Evolutionary conservation across 352 stramenopile genomes (phyloP).

Genomic region (Thraustochytrium striatum): DNA sequence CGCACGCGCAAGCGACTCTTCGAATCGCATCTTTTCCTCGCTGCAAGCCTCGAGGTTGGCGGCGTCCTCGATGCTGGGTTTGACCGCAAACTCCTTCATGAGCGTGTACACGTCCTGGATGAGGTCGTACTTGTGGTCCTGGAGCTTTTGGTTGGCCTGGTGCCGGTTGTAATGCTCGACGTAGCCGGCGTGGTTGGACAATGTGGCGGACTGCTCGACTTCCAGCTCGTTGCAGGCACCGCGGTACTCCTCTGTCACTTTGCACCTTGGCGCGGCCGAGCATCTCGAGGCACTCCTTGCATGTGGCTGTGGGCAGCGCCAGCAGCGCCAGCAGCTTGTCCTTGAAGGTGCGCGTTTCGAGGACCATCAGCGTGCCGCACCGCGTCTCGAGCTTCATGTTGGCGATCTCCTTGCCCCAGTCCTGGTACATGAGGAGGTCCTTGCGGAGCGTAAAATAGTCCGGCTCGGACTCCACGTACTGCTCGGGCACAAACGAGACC

Average conservation of each 20-base stretch:
- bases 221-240: conserved; percentile 29
- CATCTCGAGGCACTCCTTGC: conserved; percentile 32
- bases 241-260: conserved; percentile 13
- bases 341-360: conserved; percentile 44
- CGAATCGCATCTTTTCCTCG: conserved; percentile 28
- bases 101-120: conserved; percentile 31
- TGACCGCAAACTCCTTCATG: conserved; percentile 36
- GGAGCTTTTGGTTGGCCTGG: conserved; percentile 22
- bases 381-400: conserved; percentile 47
- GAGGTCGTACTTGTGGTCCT: conserved; percentile 23
- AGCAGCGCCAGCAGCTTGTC: neutral
- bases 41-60: conserved; percentile 9
- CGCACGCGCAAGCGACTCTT: conserved; percentile 17
- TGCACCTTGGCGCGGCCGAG: conserved; percentile 15
- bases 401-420: conserved; percentile 39
- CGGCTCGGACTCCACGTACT: conserved; percentile 3
- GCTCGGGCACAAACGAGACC: conserved; percentile 6
- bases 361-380: conserved; percentile 17
- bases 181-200: conserved; percentile 19
- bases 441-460: conserved; percentile 14
- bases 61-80: conserved; percentile 30
- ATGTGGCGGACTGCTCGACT: conserved; percentile 5
- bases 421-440: conserved; percentile 23
- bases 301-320: conserved; percentile 7
- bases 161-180: conserved; percentile 34